Base-by-base conservation (phyloP, 2,329 filamentous ascomycete species). In the Claviceps maximensis region DNA sequence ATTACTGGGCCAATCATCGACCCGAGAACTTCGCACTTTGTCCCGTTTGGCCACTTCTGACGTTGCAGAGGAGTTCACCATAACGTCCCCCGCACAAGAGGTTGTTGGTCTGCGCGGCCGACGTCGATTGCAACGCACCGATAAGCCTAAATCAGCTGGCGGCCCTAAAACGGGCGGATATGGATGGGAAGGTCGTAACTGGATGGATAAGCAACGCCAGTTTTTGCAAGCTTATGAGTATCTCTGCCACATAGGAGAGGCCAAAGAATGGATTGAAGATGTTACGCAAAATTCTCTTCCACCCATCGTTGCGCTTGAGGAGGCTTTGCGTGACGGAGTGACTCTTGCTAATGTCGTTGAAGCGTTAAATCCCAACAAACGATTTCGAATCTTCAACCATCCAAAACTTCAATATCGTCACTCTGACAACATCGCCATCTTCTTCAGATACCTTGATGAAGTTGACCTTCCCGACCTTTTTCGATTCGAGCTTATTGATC, bases 141-240 rank as follows among this genome's bases (percentile, higher is more conserved):
- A 79, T 57, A 81, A 77, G 59, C 71, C 71, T 19, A 69, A 71
- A 38, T 71, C 69, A 27, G 68, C 66, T 25, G 72, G 73, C 23
- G 69, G 74, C 45, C 71, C 75, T 57, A 73, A 74, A 57, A 66
- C 63, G 6, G 73, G 71, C 53, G 74, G 70, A 27, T 88, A 84
- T 59, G 79, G 82, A 49, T 93, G 89, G 84, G 82, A 87, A 57
- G 83, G 84, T 21, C 81, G 87, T 49, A 95, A 91, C 65, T 98
- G 93, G 93, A 98, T 98, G 91, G 93, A 98, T 67, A 93, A 95
- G 65, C 91, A 98, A 66, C 82, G 93, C 27, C 91, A 97, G 66
- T 97, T 96, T 63, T 72, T 98, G 51, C 88, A 95, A 68, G 93
- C 93, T 7, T 98, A 98, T 65, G 93, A 98, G 67, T 98, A 98